These are phyloP conservation scores for Fraxinus dipetala DNA, from an alignment of 305 asterid species.

Conservation along the genomic window DNA sequence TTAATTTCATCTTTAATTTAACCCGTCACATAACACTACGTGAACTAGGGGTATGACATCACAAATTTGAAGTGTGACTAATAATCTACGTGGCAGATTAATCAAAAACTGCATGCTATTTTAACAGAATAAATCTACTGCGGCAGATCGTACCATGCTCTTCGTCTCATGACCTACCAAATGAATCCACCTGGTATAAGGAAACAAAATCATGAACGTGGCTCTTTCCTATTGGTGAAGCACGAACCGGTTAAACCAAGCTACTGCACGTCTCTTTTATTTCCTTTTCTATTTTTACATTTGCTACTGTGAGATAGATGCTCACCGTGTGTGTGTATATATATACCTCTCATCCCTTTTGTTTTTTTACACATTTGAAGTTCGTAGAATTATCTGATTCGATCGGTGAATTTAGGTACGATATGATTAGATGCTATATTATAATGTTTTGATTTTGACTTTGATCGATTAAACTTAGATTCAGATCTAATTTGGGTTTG, in stretches of 20 bases:
- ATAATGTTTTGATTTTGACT: background rate
- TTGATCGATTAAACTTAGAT: background rate
- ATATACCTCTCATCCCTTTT: background rate
- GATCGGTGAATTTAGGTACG: slow-evolving; percentile 1
- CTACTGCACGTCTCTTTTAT: background rate
- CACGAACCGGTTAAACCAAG: background rate
- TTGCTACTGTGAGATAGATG: background rate
- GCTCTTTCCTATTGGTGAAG: background rate
- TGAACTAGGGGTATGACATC: background rate
- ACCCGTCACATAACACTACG: no score
- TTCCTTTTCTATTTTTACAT: background rate
- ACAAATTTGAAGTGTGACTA: background rate
- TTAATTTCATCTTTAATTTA: no score
- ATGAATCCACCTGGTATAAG: background rate
- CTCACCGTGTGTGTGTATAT: background rate
- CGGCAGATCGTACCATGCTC: background rate
- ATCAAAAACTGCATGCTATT: background rate
- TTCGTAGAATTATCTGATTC: background rate
- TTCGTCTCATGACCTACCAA: background rate
- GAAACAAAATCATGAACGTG: background rate
- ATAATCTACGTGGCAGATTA: background rate
- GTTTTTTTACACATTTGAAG: background rate
- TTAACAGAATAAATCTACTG: background rate
- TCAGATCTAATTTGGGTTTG: background rate
- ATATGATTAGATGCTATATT: background rate